phyloP scores from a whole-genome alignment of 2,329 filamentous ascomycete genomes.

The Fusarium albosuccineum region DNA sequence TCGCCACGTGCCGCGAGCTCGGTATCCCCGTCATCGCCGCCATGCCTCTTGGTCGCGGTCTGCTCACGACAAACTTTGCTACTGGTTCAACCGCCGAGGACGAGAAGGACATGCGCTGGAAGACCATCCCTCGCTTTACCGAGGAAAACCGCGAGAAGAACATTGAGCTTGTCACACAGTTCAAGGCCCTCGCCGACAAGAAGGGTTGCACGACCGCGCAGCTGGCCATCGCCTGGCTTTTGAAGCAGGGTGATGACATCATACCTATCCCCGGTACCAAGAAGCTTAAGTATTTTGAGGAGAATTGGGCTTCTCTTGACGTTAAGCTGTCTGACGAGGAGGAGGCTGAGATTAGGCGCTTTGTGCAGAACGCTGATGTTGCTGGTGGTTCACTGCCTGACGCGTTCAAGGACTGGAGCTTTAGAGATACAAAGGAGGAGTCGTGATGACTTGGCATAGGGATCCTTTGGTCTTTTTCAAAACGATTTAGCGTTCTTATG shows the following conservation, averaged over 20 bases:
- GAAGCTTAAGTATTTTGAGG: slow-evolving; percentile 55
- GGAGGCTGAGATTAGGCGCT: slow-evolving; percentile 44
- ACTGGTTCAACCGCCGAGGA: slow-evolving; percentile 56
- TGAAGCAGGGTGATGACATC: slow-evolving; percentile 69
- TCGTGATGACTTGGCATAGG: neutral
- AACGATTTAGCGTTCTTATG: neutral
- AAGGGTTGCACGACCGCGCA: slow-evolving; percentile 68
- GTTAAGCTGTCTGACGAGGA: slow-evolving; percentile 49
- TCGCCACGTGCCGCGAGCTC: slow-evolving; percentile 69
- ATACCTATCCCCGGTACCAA: slow-evolving; percentile 65
- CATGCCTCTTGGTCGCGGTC: slow-evolving; percentile 70
- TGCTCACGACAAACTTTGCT: slow-evolving; percentile 65
- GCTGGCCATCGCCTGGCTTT: slow-evolving; percentile 71
- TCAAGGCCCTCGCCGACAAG: slow-evolving; percentile 62
- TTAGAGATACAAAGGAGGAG: slow-evolving; percentile 17
- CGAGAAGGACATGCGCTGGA: slow-evolving; percentile 11
- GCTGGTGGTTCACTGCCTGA: slow-evolving; percentile 9
- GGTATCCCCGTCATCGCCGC: slow-evolving; percentile 70
- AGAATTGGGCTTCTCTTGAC: slow-evolving; percentile 53
- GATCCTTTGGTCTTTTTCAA: neutral
- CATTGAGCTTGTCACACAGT: slow-evolving; percentile 61
- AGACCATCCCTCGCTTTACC: slow-evolving; percentile 25
- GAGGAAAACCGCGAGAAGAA: slow-evolving; percentile 59
- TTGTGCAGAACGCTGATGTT: slow-evolving; percentile 26
- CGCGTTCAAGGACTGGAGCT: neutral